A percentile compares a stretch with the other conserved stretches of the same genome.
Evolutionary conservation across 2,329 filamentous ascomycete genomes (phyloP).

Genomic region (Penicillium sp.): DNA sequence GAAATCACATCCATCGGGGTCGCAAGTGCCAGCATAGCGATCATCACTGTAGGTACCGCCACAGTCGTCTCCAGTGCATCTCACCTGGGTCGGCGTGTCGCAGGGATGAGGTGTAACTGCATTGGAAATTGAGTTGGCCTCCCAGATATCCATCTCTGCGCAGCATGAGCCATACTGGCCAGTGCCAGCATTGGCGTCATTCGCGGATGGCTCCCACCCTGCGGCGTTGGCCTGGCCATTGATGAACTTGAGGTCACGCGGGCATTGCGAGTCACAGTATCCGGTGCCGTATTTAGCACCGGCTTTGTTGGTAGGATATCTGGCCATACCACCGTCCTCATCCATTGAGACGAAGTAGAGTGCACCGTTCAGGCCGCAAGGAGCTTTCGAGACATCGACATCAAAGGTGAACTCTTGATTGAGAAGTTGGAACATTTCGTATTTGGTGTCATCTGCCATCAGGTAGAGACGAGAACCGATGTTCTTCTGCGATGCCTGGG

Average conservation of each 20-base stretch:
- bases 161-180: slow-evolving; percentile 59
- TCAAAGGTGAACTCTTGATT: slow-evolving; percentile 69
- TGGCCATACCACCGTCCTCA: slow-evolving; percentile 54
- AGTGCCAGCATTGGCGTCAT: slow-evolving; percentile 53
- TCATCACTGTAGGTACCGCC: slow-evolving; percentile 51
- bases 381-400: slow-evolving; percentile 64
- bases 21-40: slow-evolving; percentile 60
- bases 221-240: slow-evolving; percentile 52
- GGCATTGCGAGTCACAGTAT: slow-evolving; percentile 61
- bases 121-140: slow-evolving; percentile 62
- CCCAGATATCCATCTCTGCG: slow-evolving; percentile 66
- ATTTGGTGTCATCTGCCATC: slow-evolving; percentile 57
- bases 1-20: slow-evolving; percentile 69
- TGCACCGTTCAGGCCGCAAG: slow-evolving; percentile 68
- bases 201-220: slow-evolving; percentile 49
- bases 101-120: slow-evolving; percentile 65
- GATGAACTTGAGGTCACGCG: slow-evolving; percentile 46
- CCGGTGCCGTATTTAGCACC: slow-evolving; percentile 60
- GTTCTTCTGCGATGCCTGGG: slow-evolving; percentile 32
- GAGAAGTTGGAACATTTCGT: slow-evolving; percentile 61
- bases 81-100: slow-evolving; percentile 46
- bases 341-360: slow-evolving; percentile 62
- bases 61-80: slow-evolving; percentile 51
- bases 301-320: slow-evolving; percentile 51
- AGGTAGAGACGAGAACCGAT: slow-evolving; percentile 59